Evolutionary conservation across 768 basidiomycete genomes (phyloP), one percentile per base, ranked within the genome.

Genomic region (Boletus fagicola): DNA sequence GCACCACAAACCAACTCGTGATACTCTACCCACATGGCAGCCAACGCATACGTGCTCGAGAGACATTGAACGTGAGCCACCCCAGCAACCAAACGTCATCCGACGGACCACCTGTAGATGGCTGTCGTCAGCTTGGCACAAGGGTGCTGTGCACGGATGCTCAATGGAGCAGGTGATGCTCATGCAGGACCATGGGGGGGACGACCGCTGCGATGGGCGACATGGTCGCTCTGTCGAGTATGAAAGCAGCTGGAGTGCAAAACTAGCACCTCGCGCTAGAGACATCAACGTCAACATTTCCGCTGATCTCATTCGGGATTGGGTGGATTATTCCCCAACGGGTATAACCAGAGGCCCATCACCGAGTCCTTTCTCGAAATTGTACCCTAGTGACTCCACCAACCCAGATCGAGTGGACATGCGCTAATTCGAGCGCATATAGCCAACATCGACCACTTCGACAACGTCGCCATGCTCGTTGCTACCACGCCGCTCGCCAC

Each of bases 21-120:
- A 13, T 16, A 22, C 12, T 20, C 30, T 18, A 31, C n/a, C 18
- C 24, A 20, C 18, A 33, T 11, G 15, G n/a, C 28, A 12, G 9
- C 39, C 30, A 33, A 35, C 42, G 20, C 35, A 40, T 16, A 16
- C 39, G 16, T 35, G 24, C 45, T 56, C 42, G 33, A 46, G 6
- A 4, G 50, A 28, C 20, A 54, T 31, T 39, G 1, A 58, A 51
- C 43, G 51, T 62, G 61, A 58, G 56, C 56, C 56, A 63, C 51
- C 26, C 36, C 2, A 1, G 38, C 15, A 45, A 33, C 43, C 43
- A 38, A 38, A 56, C 49, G 22, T 54, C 56, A 49, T 59, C 46
- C 56, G 16, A 54, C 48, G 40, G 31, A 35, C 51, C 54, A 49
- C 44, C 5, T 16, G 16, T 47, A 43, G 30, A 39, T 58, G 48